These are phyloP conservation scores for Eucalyptus marginata DNA, from an alignment of 345 rosid species.

Conservation along the genomic window DNA sequence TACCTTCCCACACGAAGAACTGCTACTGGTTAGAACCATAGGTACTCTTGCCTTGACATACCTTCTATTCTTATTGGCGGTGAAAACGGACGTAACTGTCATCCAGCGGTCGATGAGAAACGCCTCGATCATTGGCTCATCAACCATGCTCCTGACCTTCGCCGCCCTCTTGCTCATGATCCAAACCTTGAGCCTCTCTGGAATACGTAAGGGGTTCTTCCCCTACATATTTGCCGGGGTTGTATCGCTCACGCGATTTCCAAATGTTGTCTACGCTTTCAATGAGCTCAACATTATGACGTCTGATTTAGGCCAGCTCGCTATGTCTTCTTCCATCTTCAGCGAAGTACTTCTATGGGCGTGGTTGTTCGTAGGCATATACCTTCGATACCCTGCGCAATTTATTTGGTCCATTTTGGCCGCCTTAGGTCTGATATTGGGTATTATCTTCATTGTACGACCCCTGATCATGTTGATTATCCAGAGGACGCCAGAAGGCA, in stretches of 20 bases:
- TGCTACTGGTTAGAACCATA: neutral
- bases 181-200: neutral
- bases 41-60: neutral
- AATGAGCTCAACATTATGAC: constrained; percentile 1
- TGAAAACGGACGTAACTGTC: neutral
- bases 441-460: neutral
- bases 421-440: neutral
- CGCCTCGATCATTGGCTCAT: neutral
- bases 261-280: neutral
- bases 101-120: neutral
- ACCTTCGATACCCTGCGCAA: neutral
- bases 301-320: constrained; percentile 2
- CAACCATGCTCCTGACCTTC: neutral
- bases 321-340: neutral
- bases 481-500: neutral
- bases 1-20: neutral
- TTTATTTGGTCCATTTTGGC: neutral
- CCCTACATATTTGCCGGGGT: neutral
- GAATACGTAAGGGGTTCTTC: neutral
- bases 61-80: neutral
- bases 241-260: neutral
- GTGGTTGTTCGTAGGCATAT: neutral
- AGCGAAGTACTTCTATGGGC: neutral
- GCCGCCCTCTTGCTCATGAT: neutral
- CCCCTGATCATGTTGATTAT: neutral